A percentile compares a stretch with the other conserved stretches of the same genome.
phyloP scores from a whole-genome alignment of 2,329 filamentous ascomycete species.

The Talaromyces sp. region DNA sequence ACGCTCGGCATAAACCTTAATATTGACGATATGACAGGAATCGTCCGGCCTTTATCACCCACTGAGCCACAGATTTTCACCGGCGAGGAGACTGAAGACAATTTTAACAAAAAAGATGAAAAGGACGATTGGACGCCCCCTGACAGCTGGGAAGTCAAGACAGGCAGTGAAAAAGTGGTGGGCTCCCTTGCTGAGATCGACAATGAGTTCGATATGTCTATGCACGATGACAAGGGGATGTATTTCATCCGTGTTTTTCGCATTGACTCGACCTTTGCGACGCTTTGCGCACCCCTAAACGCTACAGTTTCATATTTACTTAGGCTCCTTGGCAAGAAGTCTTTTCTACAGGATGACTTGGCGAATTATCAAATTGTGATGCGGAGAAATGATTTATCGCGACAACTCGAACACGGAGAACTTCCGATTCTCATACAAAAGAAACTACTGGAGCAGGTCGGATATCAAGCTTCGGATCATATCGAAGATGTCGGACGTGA shows the following conservation, averaged over 20 bases:
- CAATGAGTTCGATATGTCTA: slow-evolving; percentile 63
- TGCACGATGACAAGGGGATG: slow-evolving; percentile 67
- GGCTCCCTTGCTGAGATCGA: slow-evolving; percentile 20
- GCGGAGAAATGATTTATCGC: slow-evolving; percentile 83
- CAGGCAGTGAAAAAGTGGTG: slow-evolving; percentile 39
- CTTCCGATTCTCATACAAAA: slow-evolving; percentile 89
- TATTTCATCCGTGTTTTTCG: slow-evolving; percentile 96
- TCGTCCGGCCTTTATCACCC: slow-evolving; percentile 70
- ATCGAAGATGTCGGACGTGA: slow-evolving; percentile 93
- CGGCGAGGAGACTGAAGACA: slow-evolving; percentile 25
- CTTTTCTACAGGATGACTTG: slow-evolving; percentile 80
- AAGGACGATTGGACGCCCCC: slow-evolving; percentile 80
- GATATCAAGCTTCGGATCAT: slow-evolving; percentile 78
- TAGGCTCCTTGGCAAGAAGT: slow-evolving; percentile 88
- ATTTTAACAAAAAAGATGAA: slow-evolving; percentile 22
- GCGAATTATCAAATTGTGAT: slow-evolving; percentile 95
- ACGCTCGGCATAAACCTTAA: slow-evolving; percentile 83
- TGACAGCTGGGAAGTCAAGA: slow-evolving; percentile 92
- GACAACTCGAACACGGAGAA: slow-evolving; percentile 72
- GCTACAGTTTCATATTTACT: slow-evolving; percentile 83
- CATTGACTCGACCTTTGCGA: slow-evolving; percentile 89
- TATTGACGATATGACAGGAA: slow-evolving; percentile 85
- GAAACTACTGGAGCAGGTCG: slow-evolving; percentile 80
- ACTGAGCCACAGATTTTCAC: slow-evolving; percentile 48
- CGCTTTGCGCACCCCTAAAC: slow-evolving; percentile 76